phyloP scores from a whole-genome alignment of 345 rosid genomes.

The Aurinia saxatilis region DNA sequence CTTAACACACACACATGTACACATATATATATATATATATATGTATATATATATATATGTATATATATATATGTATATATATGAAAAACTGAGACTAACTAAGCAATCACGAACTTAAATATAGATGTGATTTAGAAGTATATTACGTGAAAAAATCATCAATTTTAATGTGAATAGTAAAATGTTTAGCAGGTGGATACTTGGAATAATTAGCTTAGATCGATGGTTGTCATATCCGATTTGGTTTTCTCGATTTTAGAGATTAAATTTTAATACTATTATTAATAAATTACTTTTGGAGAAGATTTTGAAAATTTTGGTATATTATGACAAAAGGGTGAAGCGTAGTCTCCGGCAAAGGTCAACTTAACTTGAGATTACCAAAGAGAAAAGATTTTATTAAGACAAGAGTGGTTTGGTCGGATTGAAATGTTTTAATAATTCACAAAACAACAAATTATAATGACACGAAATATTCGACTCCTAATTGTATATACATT shows the following conservation, averaged over 20 bases:
- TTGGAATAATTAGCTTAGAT: background rate
- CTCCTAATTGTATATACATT: conserved; percentile 9
- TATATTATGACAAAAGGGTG: conserved; percentile 22
- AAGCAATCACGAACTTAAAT: background rate
- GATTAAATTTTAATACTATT: background rate
- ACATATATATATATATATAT: too few relatives aligned
- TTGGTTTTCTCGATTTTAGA: conserved; percentile 6
- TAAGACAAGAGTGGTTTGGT: conserved; percentile 18
- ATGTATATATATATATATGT: background rate
- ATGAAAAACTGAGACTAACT: background rate
- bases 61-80: too few relatives aligned
- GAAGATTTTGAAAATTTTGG: background rate
- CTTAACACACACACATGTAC: too few relatives aligned
- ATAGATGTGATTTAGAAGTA: background rate
- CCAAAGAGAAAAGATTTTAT: background rate
- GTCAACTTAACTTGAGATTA: conserved; percentile 28
- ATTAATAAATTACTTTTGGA: background rate
- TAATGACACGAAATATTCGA: conserved; percentile 28
- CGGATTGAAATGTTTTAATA: conserved; percentile 14
- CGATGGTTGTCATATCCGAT: conserved; percentile 14
- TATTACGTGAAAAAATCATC: too few relatives aligned
- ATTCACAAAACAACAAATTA: conserved; percentile 29
- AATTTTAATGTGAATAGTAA: background rate
- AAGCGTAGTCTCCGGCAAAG: conserved; percentile 33
- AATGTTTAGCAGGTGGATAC: background rate